Evolutionary conservation across 805 yeast genomes (phyloP), one percentile per base, ranked within the genome.

Genomic region (Lachancea nothofagi): DNA sequence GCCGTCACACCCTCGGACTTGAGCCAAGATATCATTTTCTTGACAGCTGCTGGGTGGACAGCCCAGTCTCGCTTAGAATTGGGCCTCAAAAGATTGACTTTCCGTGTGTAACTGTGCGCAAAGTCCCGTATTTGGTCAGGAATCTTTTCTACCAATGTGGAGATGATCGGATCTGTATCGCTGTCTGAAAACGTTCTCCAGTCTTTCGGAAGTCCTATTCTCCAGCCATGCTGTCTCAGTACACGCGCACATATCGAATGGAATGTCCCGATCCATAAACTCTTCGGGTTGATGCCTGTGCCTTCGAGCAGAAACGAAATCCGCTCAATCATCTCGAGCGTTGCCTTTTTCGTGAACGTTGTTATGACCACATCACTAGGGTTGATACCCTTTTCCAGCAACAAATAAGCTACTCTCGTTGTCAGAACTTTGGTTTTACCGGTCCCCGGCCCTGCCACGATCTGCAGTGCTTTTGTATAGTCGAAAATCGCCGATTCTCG

Each of bases 321-420:
- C 29, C 97, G 67, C 23, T 76, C 81, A 9, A 67, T 62, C 84
- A 90, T 80, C 62, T 90, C 97, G 38, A 69, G 73, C 1, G 97
- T 94, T 0, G 98, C 97, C 51, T 83, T 85, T 51, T 85, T 84
- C 9, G 97, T 90, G 65, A 90, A 90, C 0, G 97, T 89, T 5
- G 96, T 86, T 15, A 89, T 93, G 1, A 90, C 73, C 14, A 93
- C 71, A 33, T 72, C 64, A 24, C 69, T 66, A 0, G 97, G 89
- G 1, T 68, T 65, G 0, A 84, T 59, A 1, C 69, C 61, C 25
- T 73, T 67, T 7, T 71, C 58, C 3, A 74, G 43, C 6, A 89
- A 49, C 21, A 89, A 64, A 51, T 78, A 74, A 0, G 89, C 89
- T 7, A 89, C 93, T 32, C 96, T 67, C 1, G 87, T 71, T 0